Conservation (phyloP, 164 flowering plant species). For the Liriodendron chinense region DNA sequence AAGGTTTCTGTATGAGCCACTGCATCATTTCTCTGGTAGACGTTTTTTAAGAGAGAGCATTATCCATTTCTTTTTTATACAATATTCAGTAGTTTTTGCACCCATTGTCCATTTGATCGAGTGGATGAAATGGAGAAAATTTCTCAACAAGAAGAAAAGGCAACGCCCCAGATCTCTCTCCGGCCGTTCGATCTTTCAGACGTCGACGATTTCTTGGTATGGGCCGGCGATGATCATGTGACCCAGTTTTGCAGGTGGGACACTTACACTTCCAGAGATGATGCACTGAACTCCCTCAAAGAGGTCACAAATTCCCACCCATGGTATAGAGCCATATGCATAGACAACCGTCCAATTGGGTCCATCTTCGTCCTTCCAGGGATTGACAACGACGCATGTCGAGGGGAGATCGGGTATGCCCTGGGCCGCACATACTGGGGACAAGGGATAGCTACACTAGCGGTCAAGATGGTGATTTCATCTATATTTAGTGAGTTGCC, state of each 20-base stretch:
- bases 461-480: slow-evolving; percentile 31
- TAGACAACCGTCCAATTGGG: slow-evolving; percentile 34
- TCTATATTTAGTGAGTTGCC: slow-evolving; percentile 32
- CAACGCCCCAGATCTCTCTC: slow-evolving; percentile 15
- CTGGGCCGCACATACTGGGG: slow-evolving; percentile 32
- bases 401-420: slow-evolving; percentile 34
- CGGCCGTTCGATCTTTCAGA: slow-evolving; percentile 33
- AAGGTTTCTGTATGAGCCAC: no score
- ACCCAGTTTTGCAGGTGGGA: slow-evolving; percentile 8
- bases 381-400: slow-evolving; percentile 21
- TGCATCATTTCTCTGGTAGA: no score
- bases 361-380: slow-evolving; percentile 25
- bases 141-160: no score
- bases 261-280: slow-evolving; percentile 25
- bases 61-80: no score
- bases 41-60: no score
- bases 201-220: slow-evolving; percentile 34
- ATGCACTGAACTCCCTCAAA: slow-evolving; percentile 19
- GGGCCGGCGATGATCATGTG: slow-evolving; percentile 32
- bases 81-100: no score
- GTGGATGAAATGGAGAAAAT: no score
- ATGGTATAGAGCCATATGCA: slow-evolving; percentile 40
- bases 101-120: no score
- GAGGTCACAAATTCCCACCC: slow-evolving; percentile 24
- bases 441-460: slow-evolving; percentile 30